A percentile compares a stretch with the other conserved stretches of the same genome.
phyloP scores from a whole-genome alignment of 805 yeast genomes.

The Saccharomycopsis fodiens region DNA sequence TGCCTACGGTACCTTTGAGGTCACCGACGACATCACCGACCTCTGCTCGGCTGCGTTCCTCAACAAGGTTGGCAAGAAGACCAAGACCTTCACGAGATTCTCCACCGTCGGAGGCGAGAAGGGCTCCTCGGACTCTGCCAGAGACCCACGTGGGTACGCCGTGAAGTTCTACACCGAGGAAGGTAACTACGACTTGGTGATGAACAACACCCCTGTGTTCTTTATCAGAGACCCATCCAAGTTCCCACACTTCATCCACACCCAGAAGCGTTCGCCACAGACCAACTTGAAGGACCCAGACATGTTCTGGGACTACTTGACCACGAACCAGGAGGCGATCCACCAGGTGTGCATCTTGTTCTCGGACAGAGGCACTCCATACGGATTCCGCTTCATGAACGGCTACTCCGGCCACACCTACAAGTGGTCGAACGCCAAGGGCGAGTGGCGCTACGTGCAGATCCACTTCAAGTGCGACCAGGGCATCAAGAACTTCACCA shows the following conservation, averaged over 20 bases:
- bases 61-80: conserved; percentile 69
- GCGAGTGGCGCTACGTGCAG: conserved; percentile 74
- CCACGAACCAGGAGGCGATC: conserved; percentile 62
- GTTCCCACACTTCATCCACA: conserved; percentile 83
- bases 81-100: conserved; percentile 61
- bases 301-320: conserved; percentile 80
- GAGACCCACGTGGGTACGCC: conserved; percentile 67
- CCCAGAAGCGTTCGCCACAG: conserved; percentile 68
- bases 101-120: conserved; percentile 66
- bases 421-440: conserved; percentile 69
- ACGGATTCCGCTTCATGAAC: conserved; percentile 67
- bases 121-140: conserved; percentile 58
- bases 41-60: conserved; percentile 64
- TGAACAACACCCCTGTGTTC: conserved; percentile 70
- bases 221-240: conserved; percentile 76
- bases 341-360: conserved; percentile 72
- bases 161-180: conserved; percentile 60
- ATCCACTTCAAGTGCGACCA: conserved; percentile 67
- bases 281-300: conserved; percentile 71
- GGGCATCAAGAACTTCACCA: conserved; percentile 44
- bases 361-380: conserved; percentile 79
- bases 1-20: conserved; percentile 81
- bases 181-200: conserved; percentile 66
- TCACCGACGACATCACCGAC: conserved; percentile 77
- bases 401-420: conserved; percentile 83